Evolutionary conservation across 2,329 filamentous ascomycete species (phyloP).

Genomic region (Xylariales sp.): DNA sequence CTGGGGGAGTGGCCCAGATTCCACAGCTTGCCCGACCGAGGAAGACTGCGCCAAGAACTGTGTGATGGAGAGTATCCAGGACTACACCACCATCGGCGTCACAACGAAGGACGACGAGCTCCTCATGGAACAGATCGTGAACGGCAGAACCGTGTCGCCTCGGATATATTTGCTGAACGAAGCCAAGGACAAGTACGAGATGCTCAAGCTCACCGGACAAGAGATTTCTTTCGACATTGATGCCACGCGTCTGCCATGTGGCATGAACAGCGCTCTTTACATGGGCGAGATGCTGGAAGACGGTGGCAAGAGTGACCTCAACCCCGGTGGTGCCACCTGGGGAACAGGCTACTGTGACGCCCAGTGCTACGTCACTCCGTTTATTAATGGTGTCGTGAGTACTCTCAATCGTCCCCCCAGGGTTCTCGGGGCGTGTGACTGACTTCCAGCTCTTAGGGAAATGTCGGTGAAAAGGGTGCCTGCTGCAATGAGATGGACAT

Average conservation of each 20-base stretch:
- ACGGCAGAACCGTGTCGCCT: conserved; percentile 51
- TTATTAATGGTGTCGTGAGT: conserved; percentile 54
- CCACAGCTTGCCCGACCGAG: conserved; percentile 60
- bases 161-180: conserved; percentile 69
- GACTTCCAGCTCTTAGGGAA: conserved; percentile 45
- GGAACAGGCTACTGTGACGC: conserved; percentile 55
- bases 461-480: conserved; percentile 50
- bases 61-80: conserved; percentile 60
- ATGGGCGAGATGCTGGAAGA: conserved; percentile 69
- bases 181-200: conserved; percentile 67
- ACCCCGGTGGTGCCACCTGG: conserved; percentile 52
- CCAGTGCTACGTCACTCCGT: conserved; percentile 53
- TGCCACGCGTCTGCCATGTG: conserved; percentile 69
- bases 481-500: conserved; percentile 56
- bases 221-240: conserved; percentile 75
- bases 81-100: conserved; percentile 56
- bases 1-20: conserved; percentile 52
- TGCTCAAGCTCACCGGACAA: conserved; percentile 67
- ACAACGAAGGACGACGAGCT: conserved; percentile 46
- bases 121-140: conserved; percentile 55
- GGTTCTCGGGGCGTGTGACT: conserved; percentile 11
- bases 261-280: conserved; percentile 72
- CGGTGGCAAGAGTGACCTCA: conserved; percentile 62
- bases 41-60: conserved; percentile 64
- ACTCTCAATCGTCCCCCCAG: background rate